Evolutionary conservation across 768 basidiomycete species (phyloP), one percentile per base, ranked within the genome.

Genomic region (Clitopilus hobsonii): DNA sequence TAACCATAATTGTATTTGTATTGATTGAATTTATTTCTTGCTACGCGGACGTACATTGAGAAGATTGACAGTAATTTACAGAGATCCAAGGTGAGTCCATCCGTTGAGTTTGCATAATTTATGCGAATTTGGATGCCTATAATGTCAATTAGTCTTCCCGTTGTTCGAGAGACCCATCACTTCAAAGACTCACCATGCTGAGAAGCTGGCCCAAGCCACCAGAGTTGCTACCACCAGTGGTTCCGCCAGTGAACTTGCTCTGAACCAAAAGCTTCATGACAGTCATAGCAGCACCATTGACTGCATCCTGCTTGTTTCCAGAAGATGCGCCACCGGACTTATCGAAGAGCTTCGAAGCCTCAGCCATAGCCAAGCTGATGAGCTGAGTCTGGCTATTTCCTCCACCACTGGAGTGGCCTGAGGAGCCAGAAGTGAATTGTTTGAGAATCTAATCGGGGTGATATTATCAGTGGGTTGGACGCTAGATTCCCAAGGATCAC

Each of bases 341-440:
- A 61, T 91, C 89, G 60, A 94, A 89, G 49, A 91, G 70, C 65
- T 90, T 88, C 14, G 80, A 73, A 0, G 85, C 88, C 61, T 95
- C 87, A 0, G 83, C 82, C 91, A 96, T 92, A 3, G 94, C 93
- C 68, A 92, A 69, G 63, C 88, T 88, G 69, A 96, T 85, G 56
- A 95, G 72, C 67, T 94, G 68, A 32, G 82, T 83, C 66, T 80
- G 76, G 50, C 74, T 76, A 47, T 76, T 72, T 24, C 74, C 78
- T 6, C 79, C 69, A 6, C 70, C 69, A 22, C 71, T 70, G 14
- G 65, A 62, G 26, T 65, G 50, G 5, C 70, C 70, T 29, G 65
- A 63, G 29, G 69, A 54, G 5, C 86, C 81, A 3, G 80, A 81
- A 1, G 86, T 86, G 72, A 89, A 89, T 60, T 76, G 64, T 71